These are phyloP conservation scores for Grosmannia clavigera DNA, from an alignment of 2,329 filamentous ascomycete species.

Conservation along the genomic window DNA sequence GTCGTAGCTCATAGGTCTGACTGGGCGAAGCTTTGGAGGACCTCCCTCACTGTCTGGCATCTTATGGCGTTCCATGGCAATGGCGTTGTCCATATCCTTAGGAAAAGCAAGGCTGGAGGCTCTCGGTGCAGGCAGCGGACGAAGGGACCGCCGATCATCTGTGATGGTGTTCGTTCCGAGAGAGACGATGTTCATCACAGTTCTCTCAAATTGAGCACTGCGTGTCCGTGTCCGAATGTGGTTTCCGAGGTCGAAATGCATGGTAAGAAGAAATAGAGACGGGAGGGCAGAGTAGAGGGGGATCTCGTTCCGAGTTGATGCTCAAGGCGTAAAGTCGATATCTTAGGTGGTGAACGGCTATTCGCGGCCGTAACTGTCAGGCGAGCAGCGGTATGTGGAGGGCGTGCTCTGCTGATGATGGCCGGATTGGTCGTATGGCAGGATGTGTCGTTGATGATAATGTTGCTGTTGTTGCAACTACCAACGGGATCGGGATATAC, in stretches of 20 bases:
- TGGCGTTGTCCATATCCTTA: slow-evolving; percentile 14
- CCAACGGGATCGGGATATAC: background rate
- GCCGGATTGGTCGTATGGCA: background rate
- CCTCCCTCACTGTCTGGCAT: slow-evolving; percentile 36
- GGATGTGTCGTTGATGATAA: background rate
- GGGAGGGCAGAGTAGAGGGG: background rate
- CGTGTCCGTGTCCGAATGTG: slow-evolving; percentile 32
- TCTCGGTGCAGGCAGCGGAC: slow-evolving; percentile 18
- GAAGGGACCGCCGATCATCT: slow-evolving; percentile 13
- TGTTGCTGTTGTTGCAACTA: background rate
- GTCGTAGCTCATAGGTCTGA: slow-evolving; percentile 32
- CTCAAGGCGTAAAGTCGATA: slow-evolving; percentile 18
- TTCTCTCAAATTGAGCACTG: slow-evolving; percentile 36
- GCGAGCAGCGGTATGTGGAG: background rate
- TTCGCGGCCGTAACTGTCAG: background rate
- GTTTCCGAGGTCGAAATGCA: slow-evolving; percentile 29
- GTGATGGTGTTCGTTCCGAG: slow-evolving; percentile 3
- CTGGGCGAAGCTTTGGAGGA: slow-evolving; percentile 30
- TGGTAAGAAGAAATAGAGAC: slow-evolving; percentile 13
- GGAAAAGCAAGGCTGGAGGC: slow-evolving; percentile 22
- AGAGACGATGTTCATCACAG: slow-evolving; percentile 6
- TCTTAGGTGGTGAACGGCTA: background rate
- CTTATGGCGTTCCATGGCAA: slow-evolving; percentile 8
- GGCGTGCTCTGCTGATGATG: background rate
- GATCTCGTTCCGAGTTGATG: slow-evolving; percentile 1